Evolutionary conservation across 768 basidiomycete species (phyloP), one percentile per base, ranked within the genome.

Genomic region (Trametes gibbosa): DNA sequence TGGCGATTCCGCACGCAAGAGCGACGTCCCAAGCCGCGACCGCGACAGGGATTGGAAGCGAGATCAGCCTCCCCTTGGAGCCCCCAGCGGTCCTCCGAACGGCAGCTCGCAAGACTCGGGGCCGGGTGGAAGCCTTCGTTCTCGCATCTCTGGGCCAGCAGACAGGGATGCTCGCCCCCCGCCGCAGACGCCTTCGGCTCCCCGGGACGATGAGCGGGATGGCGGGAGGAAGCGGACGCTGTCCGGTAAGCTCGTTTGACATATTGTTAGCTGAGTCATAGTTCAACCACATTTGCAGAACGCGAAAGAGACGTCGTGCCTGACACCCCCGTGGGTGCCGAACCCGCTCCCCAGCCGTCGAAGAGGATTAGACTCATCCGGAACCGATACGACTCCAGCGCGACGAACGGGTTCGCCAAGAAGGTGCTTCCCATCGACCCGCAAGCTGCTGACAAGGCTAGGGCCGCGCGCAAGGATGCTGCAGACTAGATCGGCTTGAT

Each of bases 391-490:
- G 53, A 23, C n/a, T 52, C 63, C 17, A 49, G 61, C 53, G 32
- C 54, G 25, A 69, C 65, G n/a, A 67, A 79, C 64, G 82, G 76
- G 39, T 58, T 86, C 25, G 86, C 84, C 2, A 80, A 79, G 72
- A 85, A 81, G 73, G 70, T 80, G 24, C 75, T 87, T 39, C 85
- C 85, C 5, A 83, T 84, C 65, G 86, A 87, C 69, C 83, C 81
- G 45, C 77, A 80, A 50, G 83, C 80, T 27, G 78, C 76, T 51
- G 86, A 87, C 61, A 85, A 84, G 69, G 74, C 73, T 54, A 80
- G 80, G 59, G 58, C 65, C 13, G 75, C 77, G 61, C 78, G 86
- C 68, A 85, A 85, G 69, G 83, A 85, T 65, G 82, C 69, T 42
- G 39, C 51, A 24, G 75, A 66, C 57, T 23, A 29, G 35, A 32